A percentile compares a stretch with the other conserved stretches of the same genome.
phyloP scores from a whole-genome alignment of 345 rosid genomes.

The Linum trigynum region DNA sequence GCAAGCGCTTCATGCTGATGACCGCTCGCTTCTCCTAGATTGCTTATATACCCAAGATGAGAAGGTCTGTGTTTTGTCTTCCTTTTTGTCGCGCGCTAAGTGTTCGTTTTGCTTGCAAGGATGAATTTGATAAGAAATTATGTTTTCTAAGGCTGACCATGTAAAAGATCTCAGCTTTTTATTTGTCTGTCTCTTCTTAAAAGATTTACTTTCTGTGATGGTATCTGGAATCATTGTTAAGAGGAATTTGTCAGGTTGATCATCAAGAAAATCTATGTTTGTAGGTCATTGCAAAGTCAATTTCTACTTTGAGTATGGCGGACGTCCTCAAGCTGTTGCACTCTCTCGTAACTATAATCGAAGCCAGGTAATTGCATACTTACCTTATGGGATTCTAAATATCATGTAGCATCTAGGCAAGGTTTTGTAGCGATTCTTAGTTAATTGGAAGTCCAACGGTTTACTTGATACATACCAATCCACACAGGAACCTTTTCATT shows the following conservation, averaged over 20 bases:
- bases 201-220: neutral
- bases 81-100: neutral
- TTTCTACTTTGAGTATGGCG: slow-evolving; percentile 54
- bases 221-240: neutral
- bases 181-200: neutral
- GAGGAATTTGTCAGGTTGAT: neutral
- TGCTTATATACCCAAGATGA: slow-evolving; percentile 85
- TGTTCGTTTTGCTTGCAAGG: neutral
- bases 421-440: neutral
- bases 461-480: neutral
- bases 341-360: slow-evolving; percentile 59
- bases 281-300: slow-evolving; percentile 82
- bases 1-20: slow-evolving; percentile 86
- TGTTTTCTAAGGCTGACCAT: neutral
- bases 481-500: neutral
- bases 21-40: slow-evolving; percentile 72
- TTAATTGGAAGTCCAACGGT: neutral
- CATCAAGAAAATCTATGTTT: slow-evolving; percentile 4
- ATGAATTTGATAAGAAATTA: neutral
- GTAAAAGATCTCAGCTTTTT: neutral
- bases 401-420: neutral
- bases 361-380: slow-evolving; percentile 48
- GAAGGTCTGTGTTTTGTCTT: slow-evolving; percentile 39
- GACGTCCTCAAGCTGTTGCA: slow-evolving; percentile 73
- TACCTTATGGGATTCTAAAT: neutral